These are phyloP conservation scores for Starmerella davenportii DNA, from an alignment of 805 yeast species.

Conservation along the genomic window DNA sequence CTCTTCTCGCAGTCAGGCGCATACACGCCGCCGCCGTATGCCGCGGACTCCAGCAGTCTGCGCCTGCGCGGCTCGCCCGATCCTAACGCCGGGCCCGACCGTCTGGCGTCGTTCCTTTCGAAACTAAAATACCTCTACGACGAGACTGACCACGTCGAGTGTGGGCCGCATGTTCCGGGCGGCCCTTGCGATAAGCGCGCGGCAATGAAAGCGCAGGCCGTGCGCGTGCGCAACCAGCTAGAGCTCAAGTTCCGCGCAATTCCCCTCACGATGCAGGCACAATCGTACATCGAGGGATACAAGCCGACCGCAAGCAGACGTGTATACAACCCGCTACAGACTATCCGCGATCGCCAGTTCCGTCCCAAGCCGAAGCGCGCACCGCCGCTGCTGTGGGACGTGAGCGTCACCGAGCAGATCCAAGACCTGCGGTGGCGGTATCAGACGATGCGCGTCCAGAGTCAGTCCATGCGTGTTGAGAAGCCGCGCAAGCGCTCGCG, in stretches of 20 bases:
- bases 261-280: slow-evolving; percentile 8
- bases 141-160: slow-evolving; percentile 8
- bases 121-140: slow-evolving; percentile 11
- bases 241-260: slow-evolving; percentile 19
- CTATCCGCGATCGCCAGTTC: slow-evolving; percentile 48
- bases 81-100: not conserved
- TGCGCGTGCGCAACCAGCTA: slow-evolving; percentile 19
- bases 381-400: slow-evolving; percentile 7
- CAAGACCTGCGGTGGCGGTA: slow-evolving; percentile 14
- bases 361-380: slow-evolving; percentile 2
- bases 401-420: slow-evolving; percentile 10
- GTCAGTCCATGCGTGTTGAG: not conserved
- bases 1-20: not conserved
- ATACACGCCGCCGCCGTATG: not conserved
- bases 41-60: not conserved
- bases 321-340: slow-evolving; percentile 59
- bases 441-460: slow-evolving; percentile 3
- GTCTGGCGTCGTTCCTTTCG: slow-evolving; percentile 8
- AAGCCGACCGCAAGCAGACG: not conserved
- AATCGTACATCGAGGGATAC: slow-evolving; percentile 1
- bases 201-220: slow-evolving; percentile 15
- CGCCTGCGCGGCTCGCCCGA: not conserved
- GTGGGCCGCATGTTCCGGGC: not conserved
- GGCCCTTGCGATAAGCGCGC: slow-evolving; percentile 7
- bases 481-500: not conserved